Conservation (phyloP, 2,329 filamentous ascomycete species). For the Xylariales sp. region DNA sequence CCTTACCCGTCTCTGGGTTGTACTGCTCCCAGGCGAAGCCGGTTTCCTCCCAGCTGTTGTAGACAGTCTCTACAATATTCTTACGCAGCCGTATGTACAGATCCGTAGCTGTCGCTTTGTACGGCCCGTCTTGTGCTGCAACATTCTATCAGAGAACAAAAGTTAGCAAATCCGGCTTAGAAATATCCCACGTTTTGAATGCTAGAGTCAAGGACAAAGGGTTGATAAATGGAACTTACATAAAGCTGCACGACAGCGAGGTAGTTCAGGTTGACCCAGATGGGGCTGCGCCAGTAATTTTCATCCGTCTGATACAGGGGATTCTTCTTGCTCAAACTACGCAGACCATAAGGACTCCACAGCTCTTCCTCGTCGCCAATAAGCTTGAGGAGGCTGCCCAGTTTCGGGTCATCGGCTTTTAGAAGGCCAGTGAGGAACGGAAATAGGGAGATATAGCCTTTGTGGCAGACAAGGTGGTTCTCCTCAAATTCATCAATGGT, state of each 20-base stretch:
- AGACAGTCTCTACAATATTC: constrained; percentile 88
- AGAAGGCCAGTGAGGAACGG: constrained; percentile 86
- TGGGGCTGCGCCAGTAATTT: constrained; percentile 94
- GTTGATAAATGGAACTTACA: constrained; percentile 62
- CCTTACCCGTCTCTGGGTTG: constrained; percentile 83
- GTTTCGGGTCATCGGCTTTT: constrained; percentile 64
- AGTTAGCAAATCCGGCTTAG: no score
- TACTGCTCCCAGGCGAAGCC: constrained; percentile 99
- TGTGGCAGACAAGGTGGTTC: constrained; percentile 84
- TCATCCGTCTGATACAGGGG: constrained; percentile 83
- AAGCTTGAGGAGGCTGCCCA: constrained; percentile 72
- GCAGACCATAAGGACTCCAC: constrained; percentile 86
- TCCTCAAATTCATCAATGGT: constrained; percentile 96
- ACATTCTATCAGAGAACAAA: constrained; percentile 58
- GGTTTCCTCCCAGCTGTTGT: constrained; percentile 80
- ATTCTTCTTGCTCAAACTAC: constrained; percentile 81
- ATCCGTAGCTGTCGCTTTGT: constrained; percentile 62
- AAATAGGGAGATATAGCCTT: constrained; percentile 91
- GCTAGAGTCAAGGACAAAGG: no score
- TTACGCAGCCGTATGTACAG: constrained; percentile 74
- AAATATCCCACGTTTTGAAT: no score
- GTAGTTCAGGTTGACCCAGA: constrained; percentile 98
- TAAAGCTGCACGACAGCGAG: constrained; percentile 73
- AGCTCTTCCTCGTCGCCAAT: constrained; percentile 78
- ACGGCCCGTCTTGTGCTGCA: constrained; percentile 62